Evolutionary conservation across 2,329 filamentous ascomycete species (phyloP).

Genomic region (Graphium sp.): DNA sequence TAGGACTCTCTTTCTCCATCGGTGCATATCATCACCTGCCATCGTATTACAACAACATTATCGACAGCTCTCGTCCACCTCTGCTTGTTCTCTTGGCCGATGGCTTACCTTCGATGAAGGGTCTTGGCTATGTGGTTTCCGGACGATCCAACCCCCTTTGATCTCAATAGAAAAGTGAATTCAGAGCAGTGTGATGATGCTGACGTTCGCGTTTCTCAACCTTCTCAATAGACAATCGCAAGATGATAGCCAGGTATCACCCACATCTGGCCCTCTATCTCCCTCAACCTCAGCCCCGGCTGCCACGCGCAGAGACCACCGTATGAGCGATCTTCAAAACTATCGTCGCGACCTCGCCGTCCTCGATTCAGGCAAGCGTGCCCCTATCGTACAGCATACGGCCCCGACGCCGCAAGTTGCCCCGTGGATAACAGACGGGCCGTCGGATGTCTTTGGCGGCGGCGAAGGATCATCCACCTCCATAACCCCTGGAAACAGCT

Average conservation of each 20-base stretch:
- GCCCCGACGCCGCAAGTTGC: conserved; percentile 39
- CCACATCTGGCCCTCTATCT: conserved; percentile 24
- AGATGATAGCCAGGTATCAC: conserved; percentile 29
- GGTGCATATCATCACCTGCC: not conserved
- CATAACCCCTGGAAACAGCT: conserved; percentile 16
- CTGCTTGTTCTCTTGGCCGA: not conserved
- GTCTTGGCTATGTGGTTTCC: not conserved
- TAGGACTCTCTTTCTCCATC: not conserved
- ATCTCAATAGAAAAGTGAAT: too few relatives aligned
- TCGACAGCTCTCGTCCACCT: too few relatives aligned
- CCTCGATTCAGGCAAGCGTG: conserved; percentile 36
- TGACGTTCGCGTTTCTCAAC: not conserved
- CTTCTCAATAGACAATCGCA: conserved; percentile 10
- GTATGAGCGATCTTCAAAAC: conserved; percentile 45
- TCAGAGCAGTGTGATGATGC: too few relatives aligned
- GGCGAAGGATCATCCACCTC: too few relatives aligned
- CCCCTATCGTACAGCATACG: conserved; percentile 42
- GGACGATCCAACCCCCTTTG: too few relatives aligned
- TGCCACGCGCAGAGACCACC: conserved; percentile 38
- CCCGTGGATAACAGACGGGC: too few relatives aligned
- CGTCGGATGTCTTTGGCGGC: too few relatives aligned
- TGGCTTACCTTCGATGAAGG: not conserved
- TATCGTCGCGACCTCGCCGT: conserved; percentile 58
- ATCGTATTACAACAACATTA: not conserved
- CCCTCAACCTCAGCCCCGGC: conserved; percentile 24